These are phyloP conservation scores for Mercurialis annua DNA, from an alignment of 345 rosid species.

Conservation along the genomic window DNA sequence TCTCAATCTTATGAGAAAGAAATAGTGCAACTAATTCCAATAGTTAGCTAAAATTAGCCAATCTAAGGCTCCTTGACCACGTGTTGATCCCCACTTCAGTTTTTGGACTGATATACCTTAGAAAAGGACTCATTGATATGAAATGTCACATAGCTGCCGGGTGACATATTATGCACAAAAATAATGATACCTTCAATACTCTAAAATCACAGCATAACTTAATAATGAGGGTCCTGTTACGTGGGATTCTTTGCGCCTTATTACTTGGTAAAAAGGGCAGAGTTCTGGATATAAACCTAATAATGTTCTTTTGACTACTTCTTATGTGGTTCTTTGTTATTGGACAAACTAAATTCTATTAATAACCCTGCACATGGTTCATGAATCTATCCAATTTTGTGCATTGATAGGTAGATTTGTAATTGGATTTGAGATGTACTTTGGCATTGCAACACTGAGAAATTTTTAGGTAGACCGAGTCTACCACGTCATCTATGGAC, in stretches of 20 bases:
- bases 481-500: too few species aligned
- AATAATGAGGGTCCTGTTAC: not conserved
- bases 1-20: not conserved
- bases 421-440: too few species aligned
- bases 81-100: slow-evolving; percentile 8
- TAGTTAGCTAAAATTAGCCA: not conserved
- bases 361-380: too few species aligned
- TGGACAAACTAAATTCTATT: too few species aligned
- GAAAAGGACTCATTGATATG: not conserved
- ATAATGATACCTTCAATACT: slow-evolving; percentile 1
- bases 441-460: too few species aligned
- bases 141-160: slow-evolving; percentile 12
- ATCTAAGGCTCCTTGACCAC: slow-evolving; percentile 27
- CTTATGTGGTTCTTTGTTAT: too few species aligned
- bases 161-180: not conserved
- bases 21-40: not conserved
- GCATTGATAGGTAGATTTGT: too few species aligned
- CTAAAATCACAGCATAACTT: too few species aligned
- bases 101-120: slow-evolving; percentile 6
- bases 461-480: too few species aligned
- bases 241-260: not conserved
- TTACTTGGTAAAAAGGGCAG: not conserved
- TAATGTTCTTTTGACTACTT: too few species aligned
- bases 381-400: too few species aligned
- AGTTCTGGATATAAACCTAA: too few species aligned